A percentile compares a stretch with the other conserved stretches of the same genome.
Evolutionary conservation across 495 filamentous ascomycete species (phyloP).

Genomic region (Aspergillus incahuasiensis): DNA sequence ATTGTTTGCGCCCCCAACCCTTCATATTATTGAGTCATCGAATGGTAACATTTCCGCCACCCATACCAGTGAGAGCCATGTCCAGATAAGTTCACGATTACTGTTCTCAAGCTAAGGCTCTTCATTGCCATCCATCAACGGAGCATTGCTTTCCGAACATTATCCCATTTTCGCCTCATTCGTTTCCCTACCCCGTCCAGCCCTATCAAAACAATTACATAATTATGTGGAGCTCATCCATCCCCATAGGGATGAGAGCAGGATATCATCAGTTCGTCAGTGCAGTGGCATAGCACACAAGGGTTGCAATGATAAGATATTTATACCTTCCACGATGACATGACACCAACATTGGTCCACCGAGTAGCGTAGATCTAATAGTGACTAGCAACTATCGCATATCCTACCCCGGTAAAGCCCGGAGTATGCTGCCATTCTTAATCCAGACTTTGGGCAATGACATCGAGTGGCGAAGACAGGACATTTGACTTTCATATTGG

Average conservation of each 20-base stretch:
- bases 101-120: not conserved
- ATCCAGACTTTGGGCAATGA: not conserved
- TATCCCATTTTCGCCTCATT: not conserved
- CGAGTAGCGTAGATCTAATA: too few relatives aligned
- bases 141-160: not conserved
- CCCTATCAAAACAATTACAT: constrained; percentile 5
- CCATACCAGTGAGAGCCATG: not conserved
- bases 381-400: not conserved
- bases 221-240: not conserved
- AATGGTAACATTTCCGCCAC: not conserved
- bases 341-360: not conserved
- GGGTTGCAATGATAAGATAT: too few relatives aligned
- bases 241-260: not conserved
- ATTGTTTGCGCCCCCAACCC: not conserved
- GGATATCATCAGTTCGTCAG: not conserved
- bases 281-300: not conserved
- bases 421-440: too few relatives aligned
- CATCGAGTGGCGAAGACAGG: not conserved
- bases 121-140: not conserved
- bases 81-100: not conserved
- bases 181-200: not conserved
- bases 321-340: too few relatives aligned
- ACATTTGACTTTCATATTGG: not conserved
- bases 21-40: not conserved
- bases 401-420: too few relatives aligned